Conservation (phyloP, 2,329 filamentous ascomycete species). For the Aspergillus bombycis region DNA sequence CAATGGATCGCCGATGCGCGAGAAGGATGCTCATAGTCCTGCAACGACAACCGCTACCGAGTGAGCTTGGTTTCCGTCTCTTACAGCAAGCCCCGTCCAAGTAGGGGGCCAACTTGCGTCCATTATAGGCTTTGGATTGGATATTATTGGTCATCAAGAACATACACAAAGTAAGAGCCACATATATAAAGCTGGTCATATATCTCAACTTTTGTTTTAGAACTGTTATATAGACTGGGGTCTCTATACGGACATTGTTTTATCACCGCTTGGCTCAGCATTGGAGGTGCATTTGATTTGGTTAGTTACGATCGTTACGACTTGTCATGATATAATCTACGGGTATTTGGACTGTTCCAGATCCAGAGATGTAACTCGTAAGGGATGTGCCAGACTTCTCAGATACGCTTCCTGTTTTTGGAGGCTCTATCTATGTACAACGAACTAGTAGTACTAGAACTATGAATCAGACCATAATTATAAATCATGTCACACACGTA, state of each 20-base stretch:
- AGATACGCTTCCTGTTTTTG: no score
- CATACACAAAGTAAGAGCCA: background rate
- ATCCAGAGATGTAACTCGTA: background rate
- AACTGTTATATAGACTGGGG: slow-evolving; percentile 7
- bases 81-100: background rate
- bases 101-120: background rate
- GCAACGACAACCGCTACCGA: slow-evolving; percentile 5
- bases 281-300: background rate
- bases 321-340: background rate
- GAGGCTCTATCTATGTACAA: no score
- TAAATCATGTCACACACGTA: no score
- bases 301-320: slow-evolving; percentile 3
- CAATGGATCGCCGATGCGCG: slow-evolving; percentile 12
- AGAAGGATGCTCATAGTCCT: slow-evolving; percentile 20
- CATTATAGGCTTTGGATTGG: background rate
- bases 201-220: slow-evolving; percentile 2
- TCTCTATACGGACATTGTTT: background rate
- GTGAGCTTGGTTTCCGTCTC: background rate
- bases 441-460: no score
- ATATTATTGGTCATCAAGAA: background rate
- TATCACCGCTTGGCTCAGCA: background rate
- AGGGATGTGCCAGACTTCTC: no score
- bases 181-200: slow-evolving; percentile 8
- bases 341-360: background rate
- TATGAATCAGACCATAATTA: no score